Evolutionary conservation across 2,329 filamentous ascomycete genomes (phyloP).

Genomic region (Gaeumannomyces tritici): DNA sequence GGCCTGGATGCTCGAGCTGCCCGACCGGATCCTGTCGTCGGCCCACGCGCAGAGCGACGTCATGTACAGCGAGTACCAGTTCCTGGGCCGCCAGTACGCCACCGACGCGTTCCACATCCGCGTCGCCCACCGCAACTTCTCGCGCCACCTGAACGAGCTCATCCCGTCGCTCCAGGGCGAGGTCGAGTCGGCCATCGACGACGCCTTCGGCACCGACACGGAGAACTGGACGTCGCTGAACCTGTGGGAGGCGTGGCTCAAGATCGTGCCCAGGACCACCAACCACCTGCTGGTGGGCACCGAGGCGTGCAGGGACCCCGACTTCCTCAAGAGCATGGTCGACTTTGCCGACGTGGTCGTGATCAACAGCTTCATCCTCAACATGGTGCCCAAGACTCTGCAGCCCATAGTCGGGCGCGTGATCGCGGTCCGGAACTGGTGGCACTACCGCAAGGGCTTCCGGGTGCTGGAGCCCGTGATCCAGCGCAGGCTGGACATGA

Average conservation of each 20-base stretch:
- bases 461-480: conserved; percentile 36
- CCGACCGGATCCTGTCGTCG: conserved; percentile 31
- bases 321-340: conserved; percentile 35
- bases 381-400: conserved; percentile 34
- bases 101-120: conserved; percentile 27
- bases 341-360: conserved; percentile 40
- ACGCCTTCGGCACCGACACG: conserved; percentile 21
- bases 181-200: conserved; percentile 24
- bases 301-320: conserved; percentile 27
- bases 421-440: conserved; percentile 32
- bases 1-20: conserved; percentile 35
- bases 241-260: conserved; percentile 33
- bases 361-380: conserved; percentile 32
- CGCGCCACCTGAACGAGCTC: conserved; percentile 26
- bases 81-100: conserved; percentile 25
- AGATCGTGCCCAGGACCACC: conserved; percentile 30
- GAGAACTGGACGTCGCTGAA: conserved; percentile 28
- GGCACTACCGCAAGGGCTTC: conserved; percentile 34
- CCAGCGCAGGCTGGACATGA: conserved; percentile 33
- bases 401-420: conserved; percentile 39
- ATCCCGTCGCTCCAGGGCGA: conserved; percentile 32
- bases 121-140: conserved; percentile 33
- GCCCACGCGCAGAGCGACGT: conserved; percentile 34
- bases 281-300: conserved; percentile 32
- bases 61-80: conserved; percentile 30